phyloP scores from a whole-genome alignment of 2,329 filamentous ascomycete genomes.

The Spiromastix sp. region DNA sequence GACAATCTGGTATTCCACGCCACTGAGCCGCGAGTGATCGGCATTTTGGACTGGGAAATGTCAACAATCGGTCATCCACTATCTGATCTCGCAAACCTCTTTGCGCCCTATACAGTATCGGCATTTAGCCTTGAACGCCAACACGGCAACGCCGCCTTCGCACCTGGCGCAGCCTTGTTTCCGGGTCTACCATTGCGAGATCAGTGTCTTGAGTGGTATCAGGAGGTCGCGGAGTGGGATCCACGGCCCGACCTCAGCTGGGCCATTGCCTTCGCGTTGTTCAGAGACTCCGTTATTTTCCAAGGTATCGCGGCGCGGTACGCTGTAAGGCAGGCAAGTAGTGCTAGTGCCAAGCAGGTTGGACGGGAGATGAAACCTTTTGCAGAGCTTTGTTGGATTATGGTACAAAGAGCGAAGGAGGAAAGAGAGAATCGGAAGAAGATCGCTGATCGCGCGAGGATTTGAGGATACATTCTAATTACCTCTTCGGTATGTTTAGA shows the following conservation, averaged over 20 bases:
- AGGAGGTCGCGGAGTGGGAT: slow-evolving; percentile 60
- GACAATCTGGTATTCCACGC: slow-evolving; percentile 83
- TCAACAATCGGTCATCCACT: slow-evolving; percentile 88
- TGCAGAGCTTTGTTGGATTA: slow-evolving; percentile 66
- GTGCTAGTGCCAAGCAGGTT: slow-evolving; percentile 64
- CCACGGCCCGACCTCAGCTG: slow-evolving; percentile 47
- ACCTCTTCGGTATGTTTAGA: too few relatives aligned
- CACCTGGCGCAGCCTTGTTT: slow-evolving; percentile 36
- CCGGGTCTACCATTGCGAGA: slow-evolving; percentile 54
- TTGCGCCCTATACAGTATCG: slow-evolving; percentile 31
- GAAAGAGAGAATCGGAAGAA: slow-evolving; percentile 5
- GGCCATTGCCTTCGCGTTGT: slow-evolving; percentile 53
- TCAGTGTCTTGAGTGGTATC: slow-evolving; percentile 55
- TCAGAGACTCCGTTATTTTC: slow-evolving; percentile 51
- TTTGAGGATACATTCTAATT: too few relatives aligned
- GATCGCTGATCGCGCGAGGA: too few relatives aligned
- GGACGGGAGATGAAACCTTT: slow-evolving; percentile 58
- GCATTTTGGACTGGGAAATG: slow-evolving; percentile 97
- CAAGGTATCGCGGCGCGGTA: slow-evolving; percentile 88
- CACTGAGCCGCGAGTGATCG: slow-evolving; percentile 76
- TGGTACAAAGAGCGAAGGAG: slow-evolving; percentile 44
- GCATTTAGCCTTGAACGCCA: not conserved
- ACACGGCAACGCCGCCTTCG: slow-evolving; percentile 22
- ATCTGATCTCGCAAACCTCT: slow-evolving; percentile 76
- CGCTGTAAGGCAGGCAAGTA: slow-evolving; percentile 78